These are phyloP conservation scores for Boletus tomentosulus DNA, from an alignment of 768 basidiomycete genomes.

Conservation along the genomic window DNA sequence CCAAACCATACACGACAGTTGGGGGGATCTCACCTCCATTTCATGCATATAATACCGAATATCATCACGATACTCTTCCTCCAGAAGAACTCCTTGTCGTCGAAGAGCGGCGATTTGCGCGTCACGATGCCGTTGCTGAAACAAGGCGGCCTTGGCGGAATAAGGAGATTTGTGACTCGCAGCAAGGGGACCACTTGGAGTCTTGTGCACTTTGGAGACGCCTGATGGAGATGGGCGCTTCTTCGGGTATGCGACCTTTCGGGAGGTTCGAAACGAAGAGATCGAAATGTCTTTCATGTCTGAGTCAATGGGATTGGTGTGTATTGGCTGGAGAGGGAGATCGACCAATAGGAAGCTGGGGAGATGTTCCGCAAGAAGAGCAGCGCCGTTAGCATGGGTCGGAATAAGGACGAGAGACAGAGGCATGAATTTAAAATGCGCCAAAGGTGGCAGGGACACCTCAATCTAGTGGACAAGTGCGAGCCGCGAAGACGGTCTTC, in stretches of 20 bases:
- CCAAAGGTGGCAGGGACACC: background rate
- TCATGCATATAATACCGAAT: conserved; percentile 92
- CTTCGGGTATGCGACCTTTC: conserved; percentile 72
- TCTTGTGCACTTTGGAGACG: conserved; percentile 63
- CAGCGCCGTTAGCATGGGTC: conserved; percentile 20
- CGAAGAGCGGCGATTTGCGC: conserved; percentile 66
- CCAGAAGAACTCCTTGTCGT: conserved; percentile 72
- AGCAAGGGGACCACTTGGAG: conserved; percentile 44
- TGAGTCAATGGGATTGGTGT: conserved; percentile 22
- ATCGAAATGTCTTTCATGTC: conserved; percentile 77
- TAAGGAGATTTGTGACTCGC: conserved; percentile 60
- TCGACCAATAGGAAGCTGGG: conserved; percentile 43
- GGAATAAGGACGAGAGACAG: conserved; percentile 2
- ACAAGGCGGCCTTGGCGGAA: conserved; percentile 54
- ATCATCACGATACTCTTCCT: conserved; percentile 95
- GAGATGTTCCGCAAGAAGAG: conserved; percentile 19
- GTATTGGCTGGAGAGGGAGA: conserved; percentile 39
- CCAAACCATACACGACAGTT: background rate
- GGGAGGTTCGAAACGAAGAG: conserved; percentile 54
- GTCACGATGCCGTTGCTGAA: conserved; percentile 66
- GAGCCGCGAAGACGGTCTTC: background rate
- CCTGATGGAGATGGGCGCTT: conserved; percentile 83
- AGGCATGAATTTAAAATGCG: conserved; percentile 3
- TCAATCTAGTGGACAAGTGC: background rate
- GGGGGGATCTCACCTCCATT: conserved; percentile 81